These are phyloP conservation scores for Ceratocystiopsis sp. DNA, from an alignment of 2,329 filamentous ascomycete species.

Conservation along the genomic window DNA sequence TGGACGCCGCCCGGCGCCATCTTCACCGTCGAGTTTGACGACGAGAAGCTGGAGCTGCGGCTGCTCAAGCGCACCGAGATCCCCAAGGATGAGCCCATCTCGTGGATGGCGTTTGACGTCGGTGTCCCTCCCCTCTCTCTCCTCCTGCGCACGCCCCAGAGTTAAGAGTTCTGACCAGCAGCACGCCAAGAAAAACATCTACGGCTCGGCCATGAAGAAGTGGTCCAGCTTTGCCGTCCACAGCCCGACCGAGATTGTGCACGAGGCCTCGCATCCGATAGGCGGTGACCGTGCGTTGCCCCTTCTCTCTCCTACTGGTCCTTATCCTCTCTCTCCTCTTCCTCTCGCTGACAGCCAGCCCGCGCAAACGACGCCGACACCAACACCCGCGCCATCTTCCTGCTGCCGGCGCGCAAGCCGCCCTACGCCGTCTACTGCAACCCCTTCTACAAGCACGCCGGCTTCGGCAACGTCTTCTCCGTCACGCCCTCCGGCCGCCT, in stretches of 20 bases:
- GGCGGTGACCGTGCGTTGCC: slow-evolving; percentile 51
- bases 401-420: slow-evolving; percentile 59
- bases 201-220: slow-evolving; percentile 85
- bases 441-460: slow-evolving; percentile 76
- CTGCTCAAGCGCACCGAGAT: slow-evolving; percentile 70
- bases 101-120: slow-evolving; percentile 85
- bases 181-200: slow-evolving; percentile 71
- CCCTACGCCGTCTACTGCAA: slow-evolving; percentile 78
- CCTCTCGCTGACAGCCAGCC: slow-evolving; percentile 31
- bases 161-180: slow-evolving; percentile 16
- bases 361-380: slow-evolving; percentile 51
- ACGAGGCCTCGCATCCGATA: slow-evolving; percentile 59
- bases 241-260: slow-evolving; percentile 57
- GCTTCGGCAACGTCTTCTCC: slow-evolving; percentile 62
- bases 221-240: slow-evolving; percentile 71
- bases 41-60: slow-evolving; percentile 56
- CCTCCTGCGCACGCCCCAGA: too few relatives aligned
- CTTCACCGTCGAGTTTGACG: slow-evolving; percentile 78
- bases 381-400: slow-evolving; percentile 79
- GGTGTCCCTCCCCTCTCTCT: too few relatives aligned
- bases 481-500: slow-evolving; percentile 41
- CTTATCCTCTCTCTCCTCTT: not conserved
- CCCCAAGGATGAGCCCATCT: slow-evolving; percentile 70
- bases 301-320: not conserved
- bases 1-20: slow-evolving; percentile 84